phyloP scores from a whole-genome alignment of 352 stramenopile genomes.

The Globisporangium spinosum region DNA sequence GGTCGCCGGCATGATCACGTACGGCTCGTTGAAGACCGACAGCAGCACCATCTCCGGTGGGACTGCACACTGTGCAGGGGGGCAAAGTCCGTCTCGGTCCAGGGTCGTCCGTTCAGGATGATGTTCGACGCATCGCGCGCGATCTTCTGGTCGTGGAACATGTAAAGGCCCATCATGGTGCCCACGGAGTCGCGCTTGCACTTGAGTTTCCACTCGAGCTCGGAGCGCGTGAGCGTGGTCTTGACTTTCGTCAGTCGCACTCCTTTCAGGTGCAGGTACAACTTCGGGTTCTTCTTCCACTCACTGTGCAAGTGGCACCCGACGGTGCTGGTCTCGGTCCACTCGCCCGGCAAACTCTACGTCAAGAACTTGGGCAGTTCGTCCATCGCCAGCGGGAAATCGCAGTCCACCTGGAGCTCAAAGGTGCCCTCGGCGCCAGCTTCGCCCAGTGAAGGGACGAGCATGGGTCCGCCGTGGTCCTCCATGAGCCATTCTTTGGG shows the following conservation, averaged over 20 bases:
- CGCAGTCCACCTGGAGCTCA: conserved; percentile 84
- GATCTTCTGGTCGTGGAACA: conserved; percentile 58
- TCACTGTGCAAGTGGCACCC: conserved; percentile 78
- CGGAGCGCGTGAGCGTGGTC: conserved; percentile 77
- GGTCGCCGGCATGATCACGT: conserved; percentile 87
- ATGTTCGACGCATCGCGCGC: conserved; percentile 36
- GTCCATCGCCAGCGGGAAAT: conserved; percentile 63
- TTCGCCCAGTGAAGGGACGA: conserved; percentile 79
- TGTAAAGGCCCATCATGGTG: conserved; percentile 90
- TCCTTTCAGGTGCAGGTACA: conserved; percentile 71
- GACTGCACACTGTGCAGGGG: conserved; percentile 69
- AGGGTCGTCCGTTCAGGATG: conserved; percentile 62
- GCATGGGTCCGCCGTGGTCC: conserved; percentile 47
- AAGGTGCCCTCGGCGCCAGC: conserved; percentile 65
- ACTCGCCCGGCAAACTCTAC: conserved; percentile 79
- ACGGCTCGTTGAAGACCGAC: conserved; percentile 73
- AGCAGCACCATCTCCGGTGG: conserved; percentile 62
- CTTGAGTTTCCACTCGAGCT: conserved; percentile 78
- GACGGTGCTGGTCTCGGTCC: conserved; percentile 52
- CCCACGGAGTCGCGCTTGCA: conserved; percentile 83
- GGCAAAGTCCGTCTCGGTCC: conserved; percentile 85
- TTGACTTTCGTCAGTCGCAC: conserved; percentile 66
- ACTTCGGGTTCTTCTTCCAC: conserved; percentile 89
- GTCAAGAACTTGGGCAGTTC: conserved; percentile 56
- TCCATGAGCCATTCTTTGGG: conserved; percentile 58